These are phyloP conservation scores for Didymellaceae sp. DNA, from an alignment of 2,329 filamentous ascomycete genomes.

Conservation along the genomic window DNA sequence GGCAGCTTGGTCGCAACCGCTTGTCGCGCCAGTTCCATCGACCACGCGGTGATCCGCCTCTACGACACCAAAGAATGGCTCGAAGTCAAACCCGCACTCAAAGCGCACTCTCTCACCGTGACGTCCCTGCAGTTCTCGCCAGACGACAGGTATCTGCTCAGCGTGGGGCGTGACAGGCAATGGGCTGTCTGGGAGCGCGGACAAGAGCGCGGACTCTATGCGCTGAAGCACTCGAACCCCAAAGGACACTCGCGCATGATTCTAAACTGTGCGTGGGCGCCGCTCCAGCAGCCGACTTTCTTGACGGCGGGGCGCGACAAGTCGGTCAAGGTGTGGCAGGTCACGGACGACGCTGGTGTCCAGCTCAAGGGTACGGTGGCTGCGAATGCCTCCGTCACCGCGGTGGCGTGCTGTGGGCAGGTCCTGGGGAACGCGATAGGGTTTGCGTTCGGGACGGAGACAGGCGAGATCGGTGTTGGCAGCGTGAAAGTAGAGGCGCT, in stretches of 20 bases:
- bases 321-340: conserved; percentile 68
- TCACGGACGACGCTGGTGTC: conserved; percentile 32
- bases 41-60: conserved; percentile 91
- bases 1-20: conserved; percentile 83
- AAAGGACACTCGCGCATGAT: conserved; percentile 96
- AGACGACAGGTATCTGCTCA: conserved; percentile 78
- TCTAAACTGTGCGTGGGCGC: conserved; percentile 81
- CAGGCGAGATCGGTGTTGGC: conserved; percentile 34
- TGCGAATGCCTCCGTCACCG: conserved; percentile 37
- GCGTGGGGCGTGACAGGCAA: conserved; percentile 88
- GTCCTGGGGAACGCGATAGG: conserved; percentile 1
- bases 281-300: conserved; percentile 61
- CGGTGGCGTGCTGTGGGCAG: conserved; percentile 31
- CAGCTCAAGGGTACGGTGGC: conserved; percentile 33
- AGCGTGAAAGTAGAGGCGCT: conserved; percentile 8
- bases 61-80: conserved; percentile 90
- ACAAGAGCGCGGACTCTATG: conserved; percentile 56
- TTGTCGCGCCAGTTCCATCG: conserved; percentile 88
- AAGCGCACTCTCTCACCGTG: conserved; percentile 86
- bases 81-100: conserved; percentile 81
- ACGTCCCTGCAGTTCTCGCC: conserved; percentile 80
- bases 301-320: conserved; percentile 92
- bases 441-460: conserved; percentile 46
- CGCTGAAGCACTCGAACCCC: conserved; percentile 68
- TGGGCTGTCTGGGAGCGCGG: conserved; percentile 80